Base-by-base conservation (phyloP, 352 stramenopile species). In the Hyaloperonospora arabidopsidis region DNA sequence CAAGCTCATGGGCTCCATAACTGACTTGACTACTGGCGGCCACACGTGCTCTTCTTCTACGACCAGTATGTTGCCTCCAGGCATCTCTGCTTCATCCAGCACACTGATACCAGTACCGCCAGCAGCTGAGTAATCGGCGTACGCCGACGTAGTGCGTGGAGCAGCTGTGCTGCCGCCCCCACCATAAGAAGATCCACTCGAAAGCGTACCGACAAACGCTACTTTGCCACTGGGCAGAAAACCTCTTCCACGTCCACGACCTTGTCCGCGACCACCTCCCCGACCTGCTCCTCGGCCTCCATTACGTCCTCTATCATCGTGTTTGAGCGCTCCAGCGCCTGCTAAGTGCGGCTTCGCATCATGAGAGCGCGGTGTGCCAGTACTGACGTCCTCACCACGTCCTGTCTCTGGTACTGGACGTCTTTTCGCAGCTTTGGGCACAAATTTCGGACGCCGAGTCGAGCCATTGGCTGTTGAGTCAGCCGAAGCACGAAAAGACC, bases 41-140 rank as follows among this genome's bases (percentile, higher is more conserved):
- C 84, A 93, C 65, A 90, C 76, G 35, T 87, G 66, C 59, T 87
- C 66, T 25, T 89, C 68, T 29, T 89, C 65, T 52, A 79, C 76
- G 5, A 70, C 66, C 5, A 67, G 67, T 15, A 72, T 56, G 7
- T 86, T 75, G 19, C 73, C 59, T 8, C 77, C 74, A 4, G 72
- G 70, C 45, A 86, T 59, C 18, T 87, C 70, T 25, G 77, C 70
- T 17, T 90, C 74, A 43, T 93, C 84, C 14, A 93, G 56, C 14
- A 93, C 73, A 68, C 84, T 93, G 60, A 93, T 93, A 25, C 84
- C 84, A 5, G 86, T 72, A n/a, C 79, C 84, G 21, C 87, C 79
- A 22, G 84, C 80, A 14, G 81, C 77, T 19, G 70, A 67, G 53
- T 86, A 87, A 18, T 74, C 65, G 14, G 51, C 49, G 18, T 54